Evolutionary conservation across 1,284 basidiomycete species (phyloP), one percentile per base, ranked within the genome.

Genomic region (Amylostereum areolatum): DNA sequence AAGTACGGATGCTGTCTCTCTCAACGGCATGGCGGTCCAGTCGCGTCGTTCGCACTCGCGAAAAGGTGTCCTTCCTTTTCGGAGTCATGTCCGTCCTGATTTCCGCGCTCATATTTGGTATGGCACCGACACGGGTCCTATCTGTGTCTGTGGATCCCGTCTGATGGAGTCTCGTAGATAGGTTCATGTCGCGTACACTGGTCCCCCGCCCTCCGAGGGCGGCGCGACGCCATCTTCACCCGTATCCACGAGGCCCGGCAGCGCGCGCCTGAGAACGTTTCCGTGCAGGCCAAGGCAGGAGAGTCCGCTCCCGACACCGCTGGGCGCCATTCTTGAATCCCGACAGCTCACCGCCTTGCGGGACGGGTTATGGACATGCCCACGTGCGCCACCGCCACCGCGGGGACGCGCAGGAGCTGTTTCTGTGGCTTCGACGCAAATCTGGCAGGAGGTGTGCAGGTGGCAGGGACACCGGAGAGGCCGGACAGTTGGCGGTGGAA

Each of bases 401-500:
- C 55, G 42, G 57, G 61, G 8, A 32, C 56, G 59, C 10, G 49
- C 43, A 4, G 52, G 40, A 29, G 53, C 50, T 36, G 55, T 55
- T 2, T 54, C 45, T 46, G 72, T 81, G 0, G 80, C 78, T 53
- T 80, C 78, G 29, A 84, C 80, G 57, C 85, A 89, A 49, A 88
- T 86, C 55, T 83, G 77, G 57, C 86, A 89, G 32, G 75, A 77
- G 18, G 78, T 80, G 56, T 83, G 78, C 2, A 89, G 69, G 60
- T 89, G 85, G 9, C 85, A 74, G 0, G 85, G 81, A 59, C 86
- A 89, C 34, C 83, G 78, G 54, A 81, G 70, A 0, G 76, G 81
- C 78, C 2, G 82, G 78, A 1, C 81, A 78, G 59, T 82, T 82
- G 12, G 80, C 76, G 0, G 80, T 79, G 41, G 69, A 73, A 0